Base-by-base conservation (phyloP, 345 rosid genomes). In the Dipteronia sinensis region DNA sequence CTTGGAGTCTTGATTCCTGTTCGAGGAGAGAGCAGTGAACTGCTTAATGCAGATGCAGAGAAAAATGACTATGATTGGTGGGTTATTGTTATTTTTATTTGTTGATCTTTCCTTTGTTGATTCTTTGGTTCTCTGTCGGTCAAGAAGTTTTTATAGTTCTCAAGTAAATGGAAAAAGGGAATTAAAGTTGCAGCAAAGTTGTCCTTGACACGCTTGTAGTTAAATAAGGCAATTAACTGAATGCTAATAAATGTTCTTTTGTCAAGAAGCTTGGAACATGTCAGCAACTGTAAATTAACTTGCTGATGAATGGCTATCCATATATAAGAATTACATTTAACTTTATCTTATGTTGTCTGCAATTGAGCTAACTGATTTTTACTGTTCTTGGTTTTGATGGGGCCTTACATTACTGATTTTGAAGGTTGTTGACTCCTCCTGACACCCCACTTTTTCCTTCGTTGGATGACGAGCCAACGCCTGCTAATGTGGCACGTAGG, bases 1-100 rank as follows among this genome's bases (percentile, higher is more conserved):
- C 88, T 85, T 67, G 93, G 93, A 64, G 82, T 91, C 56, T 83
- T 92, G 17, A 87, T 92, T 85, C 97, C 97, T 80, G 92, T 71
- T 49, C 90, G 94, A 65, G 99, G 98, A 79, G 93, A 94, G 90
- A 87, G 90, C 70, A 96, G 98, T 61, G 97, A 88, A 76, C 85
- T 94, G 78, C 94, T 94, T 76, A 89, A 82, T 85, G 94, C 83
- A 46, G 99, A 93, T 16, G 97, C 88, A 78, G 98, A 92, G 74
- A 96, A 96, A 83, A 94, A 94, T 81, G 99, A 96, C 83, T 96
- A 96, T 84, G 99, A 96, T 63, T 96, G 99, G 99, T 96, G 75
- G 75, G 91, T 77, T 51, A 25, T 81, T 68, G 31, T 42, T 56
- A 13, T 80, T 83, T 84, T 70, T 76, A 22, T 71, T 56, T 59